phyloP scores from a whole-genome alignment of 352 stramenopile species.

The Phytophthora agathidicida region DNA sequence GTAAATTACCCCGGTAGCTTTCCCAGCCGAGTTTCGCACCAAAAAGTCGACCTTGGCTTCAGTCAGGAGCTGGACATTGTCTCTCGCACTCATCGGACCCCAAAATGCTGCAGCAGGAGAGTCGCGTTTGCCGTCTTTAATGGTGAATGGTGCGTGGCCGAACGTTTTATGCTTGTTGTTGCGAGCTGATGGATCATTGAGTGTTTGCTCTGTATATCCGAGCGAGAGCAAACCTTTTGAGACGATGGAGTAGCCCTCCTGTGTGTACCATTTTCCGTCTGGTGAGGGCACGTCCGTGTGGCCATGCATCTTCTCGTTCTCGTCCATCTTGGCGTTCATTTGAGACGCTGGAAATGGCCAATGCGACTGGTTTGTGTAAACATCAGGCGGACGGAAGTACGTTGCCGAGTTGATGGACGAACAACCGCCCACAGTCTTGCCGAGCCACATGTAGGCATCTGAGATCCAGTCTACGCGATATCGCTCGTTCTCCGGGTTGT shows the following conservation, averaged over 20 bases:
- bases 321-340: slow-evolving; percentile 68
- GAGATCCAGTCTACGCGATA: slow-evolving; percentile 57
- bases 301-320: slow-evolving; percentile 52
- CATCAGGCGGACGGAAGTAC: slow-evolving; percentile 76
- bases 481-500: slow-evolving; percentile 45
- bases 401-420: slow-evolving; percentile 88
- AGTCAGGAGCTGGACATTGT: slow-evolving; percentile 56
- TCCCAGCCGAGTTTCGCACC: slow-evolving; percentile 35
- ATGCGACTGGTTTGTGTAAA: slow-evolving; percentile 44
- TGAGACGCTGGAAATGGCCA: slow-evolving; percentile 63
- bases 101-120: slow-evolving; percentile 60
- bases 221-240: slow-evolving; percentile 31
- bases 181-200: slow-evolving; percentile 48
- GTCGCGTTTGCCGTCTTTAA: slow-evolving; percentile 61
- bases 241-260: slow-evolving; percentile 61
- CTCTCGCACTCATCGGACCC: slow-evolving; percentile 38
- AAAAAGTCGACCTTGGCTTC: slow-evolving; percentile 55
- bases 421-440: slow-evolving; percentile 82
- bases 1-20: slow-evolving; percentile 52
- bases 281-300: slow-evolving; percentile 53
- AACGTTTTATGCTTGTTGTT: slow-evolving; percentile 62
- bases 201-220: slow-evolving; percentile 39
- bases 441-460: slow-evolving; percentile 57
- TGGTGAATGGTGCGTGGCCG: slow-evolving; percentile 51
- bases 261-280: slow-evolving; percentile 57